phyloP scores from a whole-genome alignment of 306 rosid species.

The Styphnolobium japonicum region DNA sequence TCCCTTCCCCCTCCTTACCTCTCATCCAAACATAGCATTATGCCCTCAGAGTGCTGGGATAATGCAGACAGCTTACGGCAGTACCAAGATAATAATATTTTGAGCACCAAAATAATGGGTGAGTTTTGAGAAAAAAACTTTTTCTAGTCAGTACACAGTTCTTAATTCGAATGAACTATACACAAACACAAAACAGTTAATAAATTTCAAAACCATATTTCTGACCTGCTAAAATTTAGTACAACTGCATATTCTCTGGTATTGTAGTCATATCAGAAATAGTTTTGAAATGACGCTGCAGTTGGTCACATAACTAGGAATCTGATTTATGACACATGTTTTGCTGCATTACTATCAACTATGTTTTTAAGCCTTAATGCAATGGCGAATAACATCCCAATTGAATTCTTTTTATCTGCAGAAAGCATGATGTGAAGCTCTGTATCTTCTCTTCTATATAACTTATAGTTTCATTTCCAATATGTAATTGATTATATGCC shows the following conservation, averaged over 20 bases:
- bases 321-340: not conserved
- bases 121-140: not conserved
- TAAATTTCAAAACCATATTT: not conserved
- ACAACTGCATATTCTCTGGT: not conserved
- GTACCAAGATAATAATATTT: not conserved
- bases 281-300: constrained; percentile 10
- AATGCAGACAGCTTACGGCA: not conserved
- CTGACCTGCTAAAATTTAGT: not conserved
- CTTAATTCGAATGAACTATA: not conserved
- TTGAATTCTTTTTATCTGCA: constrained; percentile 9
- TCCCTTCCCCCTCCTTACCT: no score
- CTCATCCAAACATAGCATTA: no score
- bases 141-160: not conserved
- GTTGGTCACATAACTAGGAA: constrained; percentile 16
- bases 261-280: not conserved
- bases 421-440: not conserved
- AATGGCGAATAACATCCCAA: not conserved
- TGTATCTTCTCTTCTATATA: not conserved
- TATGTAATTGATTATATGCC: not conserved
- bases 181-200: not conserved
- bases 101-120: not conserved
- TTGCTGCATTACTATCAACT: not conserved
- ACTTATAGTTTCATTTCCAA: not conserved
- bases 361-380: not conserved
- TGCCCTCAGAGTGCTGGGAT: not conserved